Evolutionary conservation across 768 basidiomycete species (phyloP).

Genomic region (Daedaleopsis sinensis): DNA sequence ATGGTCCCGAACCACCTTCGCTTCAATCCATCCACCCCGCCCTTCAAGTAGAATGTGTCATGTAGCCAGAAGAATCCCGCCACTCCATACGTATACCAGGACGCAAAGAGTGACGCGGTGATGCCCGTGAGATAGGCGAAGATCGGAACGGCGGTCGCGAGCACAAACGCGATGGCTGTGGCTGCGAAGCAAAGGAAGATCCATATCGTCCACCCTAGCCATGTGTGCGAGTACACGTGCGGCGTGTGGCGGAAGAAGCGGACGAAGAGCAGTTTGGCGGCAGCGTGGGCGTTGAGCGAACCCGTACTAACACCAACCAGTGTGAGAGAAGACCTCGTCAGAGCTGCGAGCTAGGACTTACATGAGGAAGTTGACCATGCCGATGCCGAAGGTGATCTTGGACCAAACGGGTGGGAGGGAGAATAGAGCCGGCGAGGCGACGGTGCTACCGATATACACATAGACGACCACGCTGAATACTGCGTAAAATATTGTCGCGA

Average conservation of each 20-base stretch:
- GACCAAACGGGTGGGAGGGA: slow-evolving; percentile 53
- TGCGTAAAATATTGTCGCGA: slow-evolving; percentile 52
- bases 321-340: neutral
- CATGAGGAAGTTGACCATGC: slow-evolving; percentile 55
- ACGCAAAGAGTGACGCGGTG: slow-evolving; percentile 54
- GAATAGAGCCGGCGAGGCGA: slow-evolving; percentile 48
- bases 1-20: slow-evolving; percentile 36
- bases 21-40: slow-evolving; percentile 34
- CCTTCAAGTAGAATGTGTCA: slow-evolving; percentile 47
- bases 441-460: slow-evolving; percentile 49
- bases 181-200: slow-evolving; percentile 43
- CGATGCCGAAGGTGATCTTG: slow-evolving; percentile 52
- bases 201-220: slow-evolving; percentile 53
- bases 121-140: slow-evolving; percentile 59
- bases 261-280: slow-evolving; percentile 56
- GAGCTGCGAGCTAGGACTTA: slow-evolving; percentile 23
- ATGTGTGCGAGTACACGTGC: slow-evolving; percentile 54
- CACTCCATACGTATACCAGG: slow-evolving; percentile 61
- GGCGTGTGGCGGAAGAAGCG: slow-evolving; percentile 50
- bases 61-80: slow-evolving; percentile 59
- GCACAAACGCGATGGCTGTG: slow-evolving; percentile 45
- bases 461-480: slow-evolving; percentile 47
- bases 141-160: slow-evolving; percentile 55
- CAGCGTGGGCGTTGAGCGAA: slow-evolving; percentile 52
- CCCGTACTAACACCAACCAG: slow-evolving; percentile 34